phyloP scores from a whole-genome alignment of 768 basidiomycete species.

The Phylloporus rhodoxanthus region DNA sequence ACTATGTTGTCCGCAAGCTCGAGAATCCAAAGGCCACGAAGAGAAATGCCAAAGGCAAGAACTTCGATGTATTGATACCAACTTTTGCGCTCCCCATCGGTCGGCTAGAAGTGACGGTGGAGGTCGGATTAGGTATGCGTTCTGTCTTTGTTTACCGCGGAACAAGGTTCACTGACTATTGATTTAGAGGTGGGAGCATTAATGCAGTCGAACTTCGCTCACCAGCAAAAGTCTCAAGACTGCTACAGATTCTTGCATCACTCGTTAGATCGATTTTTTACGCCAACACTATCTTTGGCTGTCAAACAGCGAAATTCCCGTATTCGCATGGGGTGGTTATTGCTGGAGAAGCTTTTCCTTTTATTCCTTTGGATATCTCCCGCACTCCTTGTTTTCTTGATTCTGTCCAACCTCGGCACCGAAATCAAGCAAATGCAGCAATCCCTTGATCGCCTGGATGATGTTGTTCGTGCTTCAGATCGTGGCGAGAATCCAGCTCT shows the following conservation, averaged over 20 bases:
- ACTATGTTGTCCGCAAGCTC: slow-evolving; percentile 53
- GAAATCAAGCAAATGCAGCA: slow-evolving; percentile 24
- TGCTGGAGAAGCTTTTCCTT: slow-evolving; percentile 11
- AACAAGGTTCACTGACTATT: slow-evolving; percentile 17
- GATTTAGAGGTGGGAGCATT: slow-evolving; percentile 41
- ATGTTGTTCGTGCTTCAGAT: slow-evolving; percentile 5
- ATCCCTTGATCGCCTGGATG: slow-evolving; percentile 20
- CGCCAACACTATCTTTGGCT: slow-evolving; percentile 45
- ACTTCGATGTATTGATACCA: slow-evolving; percentile 53
- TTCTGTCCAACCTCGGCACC: slow-evolving; percentile 23
- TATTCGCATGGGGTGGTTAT: slow-evolving; percentile 7
- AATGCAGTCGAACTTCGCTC: slow-evolving; percentile 48
- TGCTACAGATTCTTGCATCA: slow-evolving; percentile 51
- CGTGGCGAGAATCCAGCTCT: slow-evolving; percentile 1
- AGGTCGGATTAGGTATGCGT: slow-evolving; percentile 46
- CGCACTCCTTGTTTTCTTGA: slow-evolving; percentile 11
- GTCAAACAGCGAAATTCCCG: slow-evolving; percentile 5
- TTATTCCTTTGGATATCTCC: slow-evolving; percentile 15
- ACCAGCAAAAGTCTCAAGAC: slow-evolving; percentile 39
- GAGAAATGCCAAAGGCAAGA: slow-evolving; percentile 29
- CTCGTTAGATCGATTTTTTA: slow-evolving; percentile 52
- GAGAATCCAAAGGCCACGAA: slow-evolving; percentile 21
- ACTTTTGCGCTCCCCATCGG: slow-evolving; percentile 69
- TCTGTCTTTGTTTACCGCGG: background rate
- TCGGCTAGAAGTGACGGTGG: slow-evolving; percentile 57